Conservation (phyloP, 2,329 filamentous ascomycete genomes). For the Capronia americana region DNA sequence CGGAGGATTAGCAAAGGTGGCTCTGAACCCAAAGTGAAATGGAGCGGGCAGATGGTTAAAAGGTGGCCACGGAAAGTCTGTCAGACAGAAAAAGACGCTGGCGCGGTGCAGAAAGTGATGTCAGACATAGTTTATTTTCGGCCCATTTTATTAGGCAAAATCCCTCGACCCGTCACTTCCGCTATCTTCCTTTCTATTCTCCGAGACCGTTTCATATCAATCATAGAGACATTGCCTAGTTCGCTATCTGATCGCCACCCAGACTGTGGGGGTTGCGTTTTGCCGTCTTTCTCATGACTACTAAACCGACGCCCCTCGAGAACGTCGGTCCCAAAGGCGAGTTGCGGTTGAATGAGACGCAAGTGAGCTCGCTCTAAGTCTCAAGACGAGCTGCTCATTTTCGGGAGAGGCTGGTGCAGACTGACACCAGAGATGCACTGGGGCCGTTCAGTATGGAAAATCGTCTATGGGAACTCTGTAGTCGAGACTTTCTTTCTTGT, state of each 20-base stretch:
- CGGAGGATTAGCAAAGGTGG: conserved; percentile 2
- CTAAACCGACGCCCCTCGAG: neutral
- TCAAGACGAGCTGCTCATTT: neutral
- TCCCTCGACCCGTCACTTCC: neutral
- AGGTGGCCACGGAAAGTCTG: neutral
- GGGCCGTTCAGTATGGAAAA: neutral
- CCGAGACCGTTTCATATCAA: neutral
- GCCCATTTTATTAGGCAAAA: conserved; percentile 4
- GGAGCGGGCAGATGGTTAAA: neutral
- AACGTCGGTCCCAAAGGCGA: neutral
- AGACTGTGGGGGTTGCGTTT: no score
- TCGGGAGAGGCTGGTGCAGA: neutral
- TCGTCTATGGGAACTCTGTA: neutral
- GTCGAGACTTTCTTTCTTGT: conserved; percentile 22
- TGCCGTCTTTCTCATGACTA: no score
- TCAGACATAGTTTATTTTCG: neutral
- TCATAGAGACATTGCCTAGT: neutral
- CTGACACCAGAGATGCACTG: neutral
- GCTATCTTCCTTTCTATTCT: neutral
- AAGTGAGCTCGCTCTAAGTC: neutral
- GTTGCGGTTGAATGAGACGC: neutral
- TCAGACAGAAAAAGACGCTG: neutral
- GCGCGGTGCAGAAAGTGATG: neutral
- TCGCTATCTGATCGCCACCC: neutral
- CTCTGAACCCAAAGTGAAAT: neutral